Evolutionary conservation across 2,329 filamentous ascomycete genomes (phyloP), one percentile per base, ranked within the genome.

Genomic region (Pseudonectria foliicola): DNA sequence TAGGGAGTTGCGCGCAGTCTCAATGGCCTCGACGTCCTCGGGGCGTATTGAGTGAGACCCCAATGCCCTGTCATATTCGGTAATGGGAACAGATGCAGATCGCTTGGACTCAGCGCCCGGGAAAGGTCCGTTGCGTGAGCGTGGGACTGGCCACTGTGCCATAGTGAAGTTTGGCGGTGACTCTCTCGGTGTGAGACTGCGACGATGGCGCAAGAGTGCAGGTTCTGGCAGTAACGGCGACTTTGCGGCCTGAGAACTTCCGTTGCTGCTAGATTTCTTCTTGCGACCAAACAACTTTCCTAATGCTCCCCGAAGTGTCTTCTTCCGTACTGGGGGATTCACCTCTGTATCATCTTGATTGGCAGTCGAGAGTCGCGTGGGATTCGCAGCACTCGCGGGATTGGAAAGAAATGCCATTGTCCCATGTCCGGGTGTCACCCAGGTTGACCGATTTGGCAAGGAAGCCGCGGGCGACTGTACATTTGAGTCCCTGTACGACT

Each of bases 31-130:
- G 15, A 71, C 70, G 45, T 77, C 72, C 25, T 74, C 68, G 2
- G 69, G 68, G 2, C 74, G 71, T 27, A 78, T 61, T 2, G 77
- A 79, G 50, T 81, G 76, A 10, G 77, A 80, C 29, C 75, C 67
- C 25, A 81, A 52, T 2, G 77, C 76, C 28, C 71, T 66, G 41
- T 77, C 73, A 42, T 70, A 76, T 46, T 81, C 76, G 29, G 70
- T 75, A 33, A 80, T 67, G 7, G 76, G 76, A 23, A 79, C 48
- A 5, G 77, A 80, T 4, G 66, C 65, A 7, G 76, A 75, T 36
- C 75, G 70, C 49, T 77, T 74, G 13, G 64, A 58, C 41, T 67
- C 67, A 33, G 42, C 45, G 32, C 46, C 43, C 51, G 59, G 41
- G 44, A 58, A 34, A 61, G 53, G 27, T 56, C 60, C 31, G 57